Evolutionary conservation across 495 filamentous ascomycete genomes (phyloP).

Genomic region (Darksidea phi): DNA sequence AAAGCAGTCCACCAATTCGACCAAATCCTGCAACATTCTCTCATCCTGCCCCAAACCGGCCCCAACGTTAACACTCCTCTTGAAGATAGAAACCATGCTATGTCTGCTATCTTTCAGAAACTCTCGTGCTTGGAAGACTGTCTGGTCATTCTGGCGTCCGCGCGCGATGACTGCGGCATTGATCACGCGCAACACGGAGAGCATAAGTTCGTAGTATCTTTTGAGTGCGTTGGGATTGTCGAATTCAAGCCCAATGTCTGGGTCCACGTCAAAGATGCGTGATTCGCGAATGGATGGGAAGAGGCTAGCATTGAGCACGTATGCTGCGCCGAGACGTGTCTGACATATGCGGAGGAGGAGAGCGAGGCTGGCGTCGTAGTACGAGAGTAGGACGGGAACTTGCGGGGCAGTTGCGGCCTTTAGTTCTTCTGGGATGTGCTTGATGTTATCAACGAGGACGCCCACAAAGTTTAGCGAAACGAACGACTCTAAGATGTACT

Average conservation of each 20-base stretch:
- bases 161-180: conserved; percentile 72
- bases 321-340: conserved; percentile 72
- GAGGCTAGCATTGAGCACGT: conserved; percentile 83
- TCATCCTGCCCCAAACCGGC: conserved; percentile 39
- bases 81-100: conserved; percentile 84
- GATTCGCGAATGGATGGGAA: conserved; percentile 79
- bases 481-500: conserved; percentile 72
- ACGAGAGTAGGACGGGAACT: conserved; percentile 45
- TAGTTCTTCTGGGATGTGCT: conserved; percentile 66
- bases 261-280: conserved; percentile 81
- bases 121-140: conserved; percentile 64
- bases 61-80: conserved; percentile 80
- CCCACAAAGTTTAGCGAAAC: conserved; percentile 84
- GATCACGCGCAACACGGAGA: conserved; percentile 78
- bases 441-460: conserved; percentile 80
- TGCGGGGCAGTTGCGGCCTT: conserved; percentile 50
- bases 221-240: conserved; percentile 68
- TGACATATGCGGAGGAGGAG: conserved; percentile 83
- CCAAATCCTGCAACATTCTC: conserved; percentile 46
- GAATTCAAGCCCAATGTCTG: conserved; percentile 80
- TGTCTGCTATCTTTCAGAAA: conserved; percentile 80
- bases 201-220: conserved; percentile 79
- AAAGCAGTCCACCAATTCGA: conserved; percentile 60
- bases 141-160: conserved; percentile 76
- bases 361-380: conserved; percentile 73